Base-by-base conservation (phyloP, 495 filamentous ascomycete species). In the Durotheca rogersii region DNA sequence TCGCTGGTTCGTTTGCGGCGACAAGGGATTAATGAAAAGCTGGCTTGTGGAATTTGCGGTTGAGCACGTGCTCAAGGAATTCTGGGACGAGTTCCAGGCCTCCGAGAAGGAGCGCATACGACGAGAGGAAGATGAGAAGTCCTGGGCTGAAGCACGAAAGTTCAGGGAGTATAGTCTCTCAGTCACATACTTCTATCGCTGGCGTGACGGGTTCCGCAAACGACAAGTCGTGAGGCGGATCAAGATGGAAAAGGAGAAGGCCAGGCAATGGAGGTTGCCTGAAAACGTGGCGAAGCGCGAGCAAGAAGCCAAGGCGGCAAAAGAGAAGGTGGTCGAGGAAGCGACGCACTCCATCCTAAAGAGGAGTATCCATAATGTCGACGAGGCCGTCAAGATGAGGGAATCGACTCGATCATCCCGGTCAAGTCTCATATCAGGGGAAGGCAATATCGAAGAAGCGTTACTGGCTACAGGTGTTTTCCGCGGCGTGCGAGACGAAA, bases 101-200 rank as follows among this genome's bases (percentile, higher is more conserved):
- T 65, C 72, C 6, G 66, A 77, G 41, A 58, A 52, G 12, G 68
- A 69, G 7, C 58, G 62, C 21, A 64, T 51, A 32, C 59, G 59
- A 19, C 58, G 57, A 36, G 77, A 76, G 21, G 70, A 72, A 34
- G 72, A 75, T 14, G 66, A 72, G 4, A 34, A 54, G 16, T 70
- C 69, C 0, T 68, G 65, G 63, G 49, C 61, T 2, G 45, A 67
- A 30, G 71, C 72, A 19, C 60, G 69, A 16, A 41, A 69, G 9
- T 73, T 68, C 53, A 65, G 70, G 50, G 53, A 44, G 10, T 66
- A 72, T 31, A 72, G 64, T 9, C 60, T 81, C 19, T 51, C 56
- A 9, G 64, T 72, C 20, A 79, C 74, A 36, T 81, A 67, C 58
- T 73, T 74, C 20, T 72, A 73, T 37, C 53, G 61, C 7, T 81